phyloP scores from a whole-genome alignment of 805 yeast species.

The Nakazawaea peltata region DNA sequence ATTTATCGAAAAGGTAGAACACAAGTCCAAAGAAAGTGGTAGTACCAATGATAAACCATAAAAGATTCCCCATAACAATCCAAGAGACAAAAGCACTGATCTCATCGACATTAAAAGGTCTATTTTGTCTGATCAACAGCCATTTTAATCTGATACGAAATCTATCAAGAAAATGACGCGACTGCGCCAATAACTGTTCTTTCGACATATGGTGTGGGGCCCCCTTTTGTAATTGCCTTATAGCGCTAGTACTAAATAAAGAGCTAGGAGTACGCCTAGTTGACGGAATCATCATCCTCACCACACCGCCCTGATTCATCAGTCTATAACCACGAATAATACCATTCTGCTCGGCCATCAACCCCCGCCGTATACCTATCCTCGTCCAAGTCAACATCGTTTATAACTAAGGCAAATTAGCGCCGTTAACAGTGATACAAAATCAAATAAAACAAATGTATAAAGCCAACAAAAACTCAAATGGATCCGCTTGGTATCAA shows the following conservation, averaged over 20 bases:
- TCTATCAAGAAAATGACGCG: conserved; percentile 5
- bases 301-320: background rate
- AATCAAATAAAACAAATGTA: no score
- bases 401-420: no score
- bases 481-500: no score
- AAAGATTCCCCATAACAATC: conserved; percentile 47
- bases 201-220: conserved; percentile 13
- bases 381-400: no score
- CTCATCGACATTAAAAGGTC: conserved; percentile 43
- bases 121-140: conserved; percentile 38
- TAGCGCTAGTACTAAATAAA: background rate
- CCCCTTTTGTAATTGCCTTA: background rate
- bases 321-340: no score
- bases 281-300: background rate
- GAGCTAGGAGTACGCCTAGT: background rate
- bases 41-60: conserved; percentile 50
- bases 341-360: no score
- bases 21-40: conserved; percentile 45
- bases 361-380: no score
- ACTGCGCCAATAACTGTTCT: conserved; percentile 19
- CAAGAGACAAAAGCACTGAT: conserved; percentile 48
- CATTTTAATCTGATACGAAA: conserved; percentile 26
- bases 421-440: no score
- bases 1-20: conserved; percentile 34
- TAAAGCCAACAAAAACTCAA: no score